Conservation (phyloP, 1,139 yeast genomes). For the Zhuliangozyma parablackwelliae region DNA sequence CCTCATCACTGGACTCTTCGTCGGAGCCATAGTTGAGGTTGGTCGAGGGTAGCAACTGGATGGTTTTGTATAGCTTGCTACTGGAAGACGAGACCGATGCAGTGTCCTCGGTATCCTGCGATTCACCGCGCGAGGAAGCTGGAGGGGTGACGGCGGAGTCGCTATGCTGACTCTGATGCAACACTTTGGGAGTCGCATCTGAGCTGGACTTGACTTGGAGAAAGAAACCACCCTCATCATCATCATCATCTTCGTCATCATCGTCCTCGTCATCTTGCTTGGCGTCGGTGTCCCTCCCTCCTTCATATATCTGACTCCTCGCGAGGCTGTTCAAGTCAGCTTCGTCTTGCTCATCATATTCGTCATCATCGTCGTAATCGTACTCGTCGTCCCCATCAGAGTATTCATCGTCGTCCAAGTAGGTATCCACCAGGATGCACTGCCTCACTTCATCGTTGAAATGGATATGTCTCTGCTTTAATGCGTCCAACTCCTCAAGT, state of each 20-base stretch:
- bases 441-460: slow-evolving; percentile 92
- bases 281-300: slow-evolving; percentile 16
- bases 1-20: slow-evolving; percentile 60
- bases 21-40: slow-evolving; percentile 75
- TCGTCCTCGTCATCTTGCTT: slow-evolving; percentile 26
- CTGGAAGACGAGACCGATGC: slow-evolving; percentile 23
- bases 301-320: slow-evolving; percentile 40
- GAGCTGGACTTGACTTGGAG: slow-evolving; percentile 51
- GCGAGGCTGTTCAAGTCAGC: slow-evolving; percentile 66
- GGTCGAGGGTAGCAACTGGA: slow-evolving; percentile 77
- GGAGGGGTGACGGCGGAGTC: slow-evolving; percentile 1
- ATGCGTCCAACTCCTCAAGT: too few species aligned
- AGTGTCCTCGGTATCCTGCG: slow-evolving; percentile 24
- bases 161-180: slow-evolving; percentile 4
- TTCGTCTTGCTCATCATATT: slow-evolving; percentile 14
- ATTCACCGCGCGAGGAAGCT: slow-evolving; percentile 7
- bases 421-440: slow-evolving; percentile 65
- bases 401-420: slow-evolving; percentile 29
- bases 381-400: slow-evolving; percentile 21
- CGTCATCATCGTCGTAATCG: slow-evolving; percentile 12
- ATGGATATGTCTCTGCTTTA: slow-evolving; percentile 61
- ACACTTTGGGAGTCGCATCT: slow-evolving; percentile 17
- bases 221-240: slow-evolving; percentile 70
- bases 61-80: slow-evolving; percentile 43
- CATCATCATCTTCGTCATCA: slow-evolving; percentile 46